Percentiles rank a stretch among this genome's conserved stretches.
phyloP scores from a whole-genome alignment of 768 basidiomycete genomes.

The Cystobasidium ongulense region DNA sequence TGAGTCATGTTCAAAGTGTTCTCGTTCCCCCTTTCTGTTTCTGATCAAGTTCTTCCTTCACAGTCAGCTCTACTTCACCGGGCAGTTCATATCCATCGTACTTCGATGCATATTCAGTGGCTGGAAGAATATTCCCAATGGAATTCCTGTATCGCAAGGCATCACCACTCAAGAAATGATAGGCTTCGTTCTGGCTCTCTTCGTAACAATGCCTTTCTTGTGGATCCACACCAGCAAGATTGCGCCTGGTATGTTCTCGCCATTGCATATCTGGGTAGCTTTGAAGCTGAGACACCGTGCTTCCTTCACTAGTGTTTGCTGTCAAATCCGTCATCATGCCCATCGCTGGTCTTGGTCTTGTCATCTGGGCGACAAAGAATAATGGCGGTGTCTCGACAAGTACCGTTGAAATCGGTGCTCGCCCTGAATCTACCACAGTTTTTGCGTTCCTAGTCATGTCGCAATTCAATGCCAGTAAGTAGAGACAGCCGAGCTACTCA shows the following conservation, averaged over 20 bases:
- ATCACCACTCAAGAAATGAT: conserved; percentile 8
- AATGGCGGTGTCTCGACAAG: conserved; percentile 9
- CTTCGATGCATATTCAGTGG: conserved; percentile 17
- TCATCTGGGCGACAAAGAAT: conserved; percentile 18
- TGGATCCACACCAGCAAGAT: conserved; percentile 4
- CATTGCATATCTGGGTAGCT: background rate
- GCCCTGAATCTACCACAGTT: background rate
- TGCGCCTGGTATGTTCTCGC: background rate
- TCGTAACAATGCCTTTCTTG: conserved; percentile 11
- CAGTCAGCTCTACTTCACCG: conserved; percentile 12
- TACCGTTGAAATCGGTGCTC: background rate
- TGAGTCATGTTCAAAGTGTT: background rate
- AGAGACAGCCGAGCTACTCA: too few species aligned
- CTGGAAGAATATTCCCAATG: background rate
- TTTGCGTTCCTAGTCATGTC: conserved; percentile 19
- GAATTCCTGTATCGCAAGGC: background rate
- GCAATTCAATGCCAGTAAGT: conserved; percentile 15
- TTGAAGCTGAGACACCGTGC: background rate
- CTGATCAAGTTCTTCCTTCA: background rate
- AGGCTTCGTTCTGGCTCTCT: background rate
- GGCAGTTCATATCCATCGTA: conserved; percentile 5
- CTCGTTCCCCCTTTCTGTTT: background rate
- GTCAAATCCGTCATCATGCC: conserved; percentile 17
- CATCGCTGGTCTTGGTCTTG: conserved; percentile 8
- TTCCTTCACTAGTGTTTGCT: conserved; percentile 1